A percentile compares a stretch with the other conserved stretches of the same genome.
Conservation (phyloP, 2,329 filamentous ascomycete species). For the Aspergillus ochraceus region DNA sequence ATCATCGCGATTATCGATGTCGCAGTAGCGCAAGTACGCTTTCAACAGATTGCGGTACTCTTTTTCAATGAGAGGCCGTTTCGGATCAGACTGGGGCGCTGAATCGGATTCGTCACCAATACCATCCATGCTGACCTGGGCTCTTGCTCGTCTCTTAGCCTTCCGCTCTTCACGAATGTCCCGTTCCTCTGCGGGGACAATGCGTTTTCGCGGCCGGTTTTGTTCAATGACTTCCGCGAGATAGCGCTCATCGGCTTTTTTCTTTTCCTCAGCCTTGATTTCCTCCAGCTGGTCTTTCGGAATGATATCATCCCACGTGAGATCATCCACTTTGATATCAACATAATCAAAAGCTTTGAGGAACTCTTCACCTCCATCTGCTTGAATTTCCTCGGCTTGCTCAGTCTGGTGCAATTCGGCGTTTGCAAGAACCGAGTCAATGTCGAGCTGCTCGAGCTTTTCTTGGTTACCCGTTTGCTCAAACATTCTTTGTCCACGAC, state of each 20-base stretch:
- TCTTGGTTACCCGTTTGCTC: conserved; percentile 96
- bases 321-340: conserved; percentile 88
- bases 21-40: conserved; percentile 87
- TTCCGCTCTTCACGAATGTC: conserved; percentile 63
- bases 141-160: conserved; percentile 69
- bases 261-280: conserved; percentile 86
- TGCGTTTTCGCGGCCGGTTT: conserved; percentile 74
- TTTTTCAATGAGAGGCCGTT: conserved; percentile 85
- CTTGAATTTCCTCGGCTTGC: conserved; percentile 89
- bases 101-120: conserved; percentile 68
- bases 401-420: conserved; percentile 97
- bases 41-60: conserved; percentile 90
- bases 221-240: conserved; percentile 80
- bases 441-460: conserved; percentile 94
- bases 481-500: conserved; percentile 98
- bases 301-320: conserved; percentile 98
- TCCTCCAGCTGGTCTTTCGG: conserved; percentile 87
- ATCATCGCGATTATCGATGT: conserved; percentile 81
- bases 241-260: conserved; percentile 78
- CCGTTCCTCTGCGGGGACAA: conserved; percentile 57
- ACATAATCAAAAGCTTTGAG: conserved; percentile 88
- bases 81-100: conserved; percentile 68
- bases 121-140: conserved; percentile 63
- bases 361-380: conserved; percentile 95
- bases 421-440: conserved; percentile 94